These are phyloP conservation scores for Russula ochroleuca DNA, from an alignment of 768 basidiomycete genomes.

Conservation along the genomic window DNA sequence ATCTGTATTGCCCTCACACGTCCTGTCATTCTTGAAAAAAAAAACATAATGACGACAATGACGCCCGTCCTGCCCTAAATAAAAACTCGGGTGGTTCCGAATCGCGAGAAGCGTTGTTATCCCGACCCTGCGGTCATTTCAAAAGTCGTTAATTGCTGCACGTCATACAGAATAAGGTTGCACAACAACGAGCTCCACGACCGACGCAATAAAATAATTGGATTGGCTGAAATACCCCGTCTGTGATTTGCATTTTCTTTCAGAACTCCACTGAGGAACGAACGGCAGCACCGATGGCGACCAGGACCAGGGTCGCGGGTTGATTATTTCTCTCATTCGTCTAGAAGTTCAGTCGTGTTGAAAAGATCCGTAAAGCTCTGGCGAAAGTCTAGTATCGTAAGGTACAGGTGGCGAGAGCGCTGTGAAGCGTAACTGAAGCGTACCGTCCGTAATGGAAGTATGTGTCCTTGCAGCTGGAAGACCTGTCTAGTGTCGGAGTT, in stretches of 20 bases:
- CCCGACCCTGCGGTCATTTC: background rate
- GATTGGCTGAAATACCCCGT: background rate
- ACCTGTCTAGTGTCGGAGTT: slow-evolving; percentile 36
- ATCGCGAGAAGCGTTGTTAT: background rate
- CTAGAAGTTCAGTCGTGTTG: slow-evolving; percentile 8
- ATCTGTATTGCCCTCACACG: background rate
- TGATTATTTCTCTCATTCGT: slow-evolving; percentile 14
- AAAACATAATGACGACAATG: background rate
- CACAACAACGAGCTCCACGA: background rate
- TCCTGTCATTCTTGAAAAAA: background rate
- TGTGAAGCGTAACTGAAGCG: slow-evolving; percentile 17
- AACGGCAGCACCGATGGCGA: background rate
- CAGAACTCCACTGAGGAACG: background rate
- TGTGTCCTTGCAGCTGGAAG: slow-evolving; percentile 47
- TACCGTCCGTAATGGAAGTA: slow-evolving; percentile 55
- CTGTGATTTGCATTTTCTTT: too few species aligned
- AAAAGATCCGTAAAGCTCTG: slow-evolving; percentile 11
- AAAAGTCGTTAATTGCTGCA: background rate
- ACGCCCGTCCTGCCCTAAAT: background rate
- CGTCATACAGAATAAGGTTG: background rate
- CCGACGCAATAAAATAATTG: background rate
- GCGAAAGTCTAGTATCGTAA: slow-evolving; percentile 14
- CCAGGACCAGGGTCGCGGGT: background rate
- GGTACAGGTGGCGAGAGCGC: background rate
- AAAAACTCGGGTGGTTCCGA: background rate